Conservation (phyloP, 2,329 filamentous ascomycete genomes). For the Alternaria ethzedia region DNA sequence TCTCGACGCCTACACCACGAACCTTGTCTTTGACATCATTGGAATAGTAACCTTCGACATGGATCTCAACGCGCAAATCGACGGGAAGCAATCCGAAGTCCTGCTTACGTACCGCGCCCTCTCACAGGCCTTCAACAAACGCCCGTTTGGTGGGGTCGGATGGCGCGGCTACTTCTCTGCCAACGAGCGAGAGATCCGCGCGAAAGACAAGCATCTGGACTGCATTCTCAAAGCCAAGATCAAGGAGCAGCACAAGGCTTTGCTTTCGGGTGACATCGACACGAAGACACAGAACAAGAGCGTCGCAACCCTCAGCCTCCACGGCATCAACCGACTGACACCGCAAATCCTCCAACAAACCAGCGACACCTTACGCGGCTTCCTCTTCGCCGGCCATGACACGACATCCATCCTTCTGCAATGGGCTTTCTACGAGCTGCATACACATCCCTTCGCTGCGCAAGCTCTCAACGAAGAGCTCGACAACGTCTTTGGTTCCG, state of each 20-base stretch:
- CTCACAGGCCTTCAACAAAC: constrained; percentile 24
- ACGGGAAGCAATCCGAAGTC: constrained; percentile 17
- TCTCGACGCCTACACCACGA: constrained; percentile 21
- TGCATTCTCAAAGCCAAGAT: constrained; percentile 21
- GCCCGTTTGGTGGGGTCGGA: constrained; percentile 12
- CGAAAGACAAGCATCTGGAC: constrained; percentile 17
- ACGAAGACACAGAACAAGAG: constrained; percentile 4
- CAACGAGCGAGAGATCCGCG: constrained; percentile 21
- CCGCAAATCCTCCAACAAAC: constrained; percentile 37
- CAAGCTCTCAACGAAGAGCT: background rate
- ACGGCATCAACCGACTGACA: constrained; percentile 18
- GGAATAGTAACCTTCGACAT: constrained; percentile 26
- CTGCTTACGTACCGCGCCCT: constrained; percentile 24
- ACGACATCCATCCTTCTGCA: constrained; percentile 34
- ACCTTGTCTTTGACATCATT: constrained; percentile 30
- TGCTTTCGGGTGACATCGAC: background rate
- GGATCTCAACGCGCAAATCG: constrained; percentile 23
- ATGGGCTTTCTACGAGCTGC: constrained; percentile 36
- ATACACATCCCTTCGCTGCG: constrained; percentile 22
- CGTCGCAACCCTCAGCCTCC: constrained; percentile 21
- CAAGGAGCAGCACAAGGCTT: constrained; percentile 10
- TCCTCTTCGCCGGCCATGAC: constrained; percentile 45
- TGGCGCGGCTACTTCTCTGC: constrained; percentile 22
- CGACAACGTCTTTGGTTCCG: background rate
- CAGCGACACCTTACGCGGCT: constrained; percentile 44